These are phyloP conservation scores for Mrakia blollopis DNA, from an alignment of 768 basidiomycete species.

Conservation along the genomic window DNA sequence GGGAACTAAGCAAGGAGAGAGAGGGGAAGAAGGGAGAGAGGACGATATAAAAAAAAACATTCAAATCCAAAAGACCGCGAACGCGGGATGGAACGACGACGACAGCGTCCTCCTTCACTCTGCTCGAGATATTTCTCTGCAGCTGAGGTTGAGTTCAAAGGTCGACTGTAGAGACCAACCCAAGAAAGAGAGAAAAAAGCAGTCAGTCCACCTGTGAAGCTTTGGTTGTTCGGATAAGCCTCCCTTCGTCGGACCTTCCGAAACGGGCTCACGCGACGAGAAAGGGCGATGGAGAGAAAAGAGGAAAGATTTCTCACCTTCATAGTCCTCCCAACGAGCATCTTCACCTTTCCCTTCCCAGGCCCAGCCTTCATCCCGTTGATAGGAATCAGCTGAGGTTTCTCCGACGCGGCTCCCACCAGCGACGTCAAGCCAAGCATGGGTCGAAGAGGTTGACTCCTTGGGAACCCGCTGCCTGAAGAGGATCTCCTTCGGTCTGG, in stretches of 20 bases:
- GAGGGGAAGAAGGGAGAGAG: no score
- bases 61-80: no score
- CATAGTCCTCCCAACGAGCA: slow-evolving; percentile 12
- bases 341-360: slow-evolving; percentile 9
- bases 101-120: not conserved
- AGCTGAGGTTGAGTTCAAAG: not conserved
- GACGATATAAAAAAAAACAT: no score
- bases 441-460: not conserved
- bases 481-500: not conserved
- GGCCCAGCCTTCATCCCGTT: slow-evolving; percentile 7
- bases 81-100: no score
- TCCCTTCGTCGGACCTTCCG: not conserved
- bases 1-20: no score
- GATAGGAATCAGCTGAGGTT: slow-evolving; percentile 1
- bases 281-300: not conserved
- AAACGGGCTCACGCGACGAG: not conserved
- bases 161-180: not conserved
- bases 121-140: not conserved
- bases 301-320: no score
- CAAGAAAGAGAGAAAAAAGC: no score
- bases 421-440: not conserved
- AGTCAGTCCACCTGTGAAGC: not conserved
- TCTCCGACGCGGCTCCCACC: not conserved
- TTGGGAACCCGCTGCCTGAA: not conserved
- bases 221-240: not conserved